phyloP scores from a whole-genome alignment of 2,329 filamentous ascomycete genomes.

The Mycosphaerella sp. region DNA sequence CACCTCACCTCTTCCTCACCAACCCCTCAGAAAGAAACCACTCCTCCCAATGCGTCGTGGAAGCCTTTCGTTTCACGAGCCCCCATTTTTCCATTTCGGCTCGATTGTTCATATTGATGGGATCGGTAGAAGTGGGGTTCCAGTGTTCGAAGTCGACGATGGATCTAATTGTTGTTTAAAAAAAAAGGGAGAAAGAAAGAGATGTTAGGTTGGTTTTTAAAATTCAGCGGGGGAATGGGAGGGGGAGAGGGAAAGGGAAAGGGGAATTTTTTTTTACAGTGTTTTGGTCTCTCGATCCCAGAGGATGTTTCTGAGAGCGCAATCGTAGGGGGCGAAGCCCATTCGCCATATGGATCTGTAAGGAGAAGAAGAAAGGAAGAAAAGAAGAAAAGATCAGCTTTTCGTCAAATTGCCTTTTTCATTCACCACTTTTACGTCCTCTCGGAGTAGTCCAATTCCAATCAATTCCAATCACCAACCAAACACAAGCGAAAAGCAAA shows the following conservation, averaged over 20 bases:
- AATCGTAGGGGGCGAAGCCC: slow-evolving; percentile 29
- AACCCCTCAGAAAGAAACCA: slow-evolving; percentile 16
- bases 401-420: no score
- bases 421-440: no score
- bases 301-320: slow-evolving; percentile 29
- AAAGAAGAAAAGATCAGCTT: no score
- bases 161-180: slow-evolving; percentile 11
- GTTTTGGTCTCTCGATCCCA: slow-evolving; percentile 23
- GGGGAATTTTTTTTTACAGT: slow-evolving; percentile 7
- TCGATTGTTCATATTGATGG: slow-evolving; percentile 24
- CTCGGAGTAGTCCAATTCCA: no score
- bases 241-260: no score
- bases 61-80: slow-evolving; percentile 23
- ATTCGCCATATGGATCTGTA: slow-evolving; percentile 25
- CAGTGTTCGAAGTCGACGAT: slow-evolving; percentile 33
- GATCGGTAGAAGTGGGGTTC: slow-evolving; percentile 20
- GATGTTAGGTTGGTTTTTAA: no score
- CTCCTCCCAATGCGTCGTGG: slow-evolving; percentile 20
- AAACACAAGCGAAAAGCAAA: no score
- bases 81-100: slow-evolving; percentile 29
- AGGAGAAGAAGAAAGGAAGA: no score
- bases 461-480: no score
- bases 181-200: no score
- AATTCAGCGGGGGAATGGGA: no score
- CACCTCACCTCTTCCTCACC: background rate